phyloP scores from a whole-genome alignment of 208 protist genomes.

The Leishmania arabica region DNA sequence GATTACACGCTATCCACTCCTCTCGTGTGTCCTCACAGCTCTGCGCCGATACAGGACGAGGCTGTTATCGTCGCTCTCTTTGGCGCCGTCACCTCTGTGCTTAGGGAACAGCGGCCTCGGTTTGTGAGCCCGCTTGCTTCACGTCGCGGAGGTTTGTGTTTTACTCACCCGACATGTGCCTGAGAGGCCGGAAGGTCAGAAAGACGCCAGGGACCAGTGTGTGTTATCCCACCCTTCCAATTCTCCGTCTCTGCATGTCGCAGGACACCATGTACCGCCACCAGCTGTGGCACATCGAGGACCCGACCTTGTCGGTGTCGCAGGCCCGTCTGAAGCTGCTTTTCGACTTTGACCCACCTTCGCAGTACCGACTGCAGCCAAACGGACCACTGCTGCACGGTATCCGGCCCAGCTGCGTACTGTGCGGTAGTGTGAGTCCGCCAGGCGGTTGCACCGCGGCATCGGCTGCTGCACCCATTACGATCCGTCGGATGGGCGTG shows the following conservation, averaged over 20 bases:
- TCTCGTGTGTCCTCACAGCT: neutral
- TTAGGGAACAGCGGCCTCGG: neutral
- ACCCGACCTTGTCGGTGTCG: conserved; percentile 52
- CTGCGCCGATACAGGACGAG: neutral
- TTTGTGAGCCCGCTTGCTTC: neutral
- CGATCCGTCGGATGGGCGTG: conserved; percentile 12
- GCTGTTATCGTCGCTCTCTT: neutral
- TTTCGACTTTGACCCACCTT: conserved; percentile 71
- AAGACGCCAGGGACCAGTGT: neutral
- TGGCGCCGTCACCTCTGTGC: neutral
- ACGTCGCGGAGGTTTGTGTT: no score
- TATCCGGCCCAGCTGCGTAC: conserved; percentile 43
- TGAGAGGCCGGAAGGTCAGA: neutral
- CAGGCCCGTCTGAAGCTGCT: conserved; percentile 70
- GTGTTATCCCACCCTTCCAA: neutral
- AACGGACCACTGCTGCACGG: conserved; percentile 62
- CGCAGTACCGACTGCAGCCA: conserved; percentile 50
- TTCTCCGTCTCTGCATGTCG: conserved; percentile 39
- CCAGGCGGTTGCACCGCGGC: conserved; percentile 21
- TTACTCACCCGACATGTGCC: neutral
- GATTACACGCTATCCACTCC: neutral
- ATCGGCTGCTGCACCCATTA: conserved; percentile 19
- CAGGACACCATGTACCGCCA: conserved; percentile 67
- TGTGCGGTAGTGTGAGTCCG: conserved; percentile 16
- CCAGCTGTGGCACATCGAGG: conserved; percentile 72